Percentiles rank a stretch among this genome's conserved stretches.
phyloP scores from a whole-genome alignment of 495 filamentous ascomycete genomes.

The Daldinia grandis region DNA sequence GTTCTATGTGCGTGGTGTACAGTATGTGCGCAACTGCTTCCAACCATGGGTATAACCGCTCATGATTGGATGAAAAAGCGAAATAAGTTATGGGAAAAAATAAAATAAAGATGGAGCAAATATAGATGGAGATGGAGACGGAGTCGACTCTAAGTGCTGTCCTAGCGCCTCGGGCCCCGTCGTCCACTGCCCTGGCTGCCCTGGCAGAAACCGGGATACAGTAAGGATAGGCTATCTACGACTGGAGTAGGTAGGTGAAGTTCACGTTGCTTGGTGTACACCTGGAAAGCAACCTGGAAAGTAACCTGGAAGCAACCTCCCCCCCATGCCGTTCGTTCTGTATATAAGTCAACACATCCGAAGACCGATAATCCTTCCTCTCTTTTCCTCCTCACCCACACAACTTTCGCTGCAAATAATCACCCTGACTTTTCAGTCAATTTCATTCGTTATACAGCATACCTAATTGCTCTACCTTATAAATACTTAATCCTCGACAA shows the following conservation, averaged over 20 bases:
- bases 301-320: conserved; percentile 25
- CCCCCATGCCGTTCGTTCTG: conserved; percentile 34
- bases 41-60: background rate
- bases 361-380: conserved; percentile 40
- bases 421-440: conserved; percentile 66
- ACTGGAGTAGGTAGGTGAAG: conserved; percentile 21
- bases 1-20: background rate
- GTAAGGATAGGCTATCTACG: conserved; percentile 32
- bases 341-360: conserved; percentile 52
- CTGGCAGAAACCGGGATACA: background rate
- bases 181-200: background rate
- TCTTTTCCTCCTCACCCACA: conserved; percentile 57
- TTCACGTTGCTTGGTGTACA: conserved; percentile 30
- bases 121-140: conserved; percentile 29
- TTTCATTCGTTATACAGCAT: conserved; percentile 63
- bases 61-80: conserved; percentile 40
- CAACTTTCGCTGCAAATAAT: conserved; percentile 54
- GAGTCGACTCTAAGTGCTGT: conserved; percentile 12
- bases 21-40: conserved; percentile 18
- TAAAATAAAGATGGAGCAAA: conserved; percentile 35
- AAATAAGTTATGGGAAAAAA: conserved; percentile 39
- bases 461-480: conserved; percentile 41
- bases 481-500: conserved; percentile 38
- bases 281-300: background rate
- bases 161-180: conserved; percentile 34